Conservation (phyloP, 2,329 filamentous ascomycete species). For the Colletotrichum tamarilloi region DNA sequence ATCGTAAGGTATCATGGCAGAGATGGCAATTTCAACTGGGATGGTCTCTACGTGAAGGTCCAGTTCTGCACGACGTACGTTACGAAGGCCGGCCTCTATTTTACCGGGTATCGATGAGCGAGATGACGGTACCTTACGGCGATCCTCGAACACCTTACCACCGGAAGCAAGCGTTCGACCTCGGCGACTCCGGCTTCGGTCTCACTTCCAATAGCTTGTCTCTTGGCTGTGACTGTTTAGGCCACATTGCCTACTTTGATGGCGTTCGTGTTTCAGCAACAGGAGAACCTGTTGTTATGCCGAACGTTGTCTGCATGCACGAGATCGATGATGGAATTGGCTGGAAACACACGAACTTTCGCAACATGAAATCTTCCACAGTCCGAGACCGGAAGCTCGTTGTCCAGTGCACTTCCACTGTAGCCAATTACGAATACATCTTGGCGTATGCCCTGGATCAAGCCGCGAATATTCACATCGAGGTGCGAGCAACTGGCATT, state of each 20-base stretch:
- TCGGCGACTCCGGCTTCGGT: constrained; percentile 75
- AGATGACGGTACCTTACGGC: constrained; percentile 53
- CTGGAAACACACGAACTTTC: constrained; percentile 84
- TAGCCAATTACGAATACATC: constrained; percentile 65
- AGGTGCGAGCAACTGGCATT: constrained; percentile 70
- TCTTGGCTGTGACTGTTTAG: constrained; percentile 57
- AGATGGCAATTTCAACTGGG: constrained; percentile 67
- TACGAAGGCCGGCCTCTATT: constrained; percentile 68
- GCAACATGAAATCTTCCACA: constrained; percentile 66
- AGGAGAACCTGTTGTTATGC: constrained; percentile 72
- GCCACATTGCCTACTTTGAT: constrained; percentile 65
- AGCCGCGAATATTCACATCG: constrained; percentile 64
- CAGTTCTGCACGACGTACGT: constrained; percentile 67
- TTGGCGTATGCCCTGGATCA: constrained; percentile 64
- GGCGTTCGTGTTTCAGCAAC: constrained; percentile 67
- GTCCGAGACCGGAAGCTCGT: constrained; percentile 67
- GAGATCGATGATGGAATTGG: constrained; percentile 80
- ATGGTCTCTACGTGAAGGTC: constrained; percentile 69
- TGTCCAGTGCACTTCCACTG: constrained; percentile 70
- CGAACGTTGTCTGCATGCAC: constrained; percentile 81
- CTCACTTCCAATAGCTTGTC: constrained; percentile 73
- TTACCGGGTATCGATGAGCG: constrained; percentile 66
- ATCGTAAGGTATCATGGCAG: constrained; percentile 35
- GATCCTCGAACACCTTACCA: constrained; percentile 60
- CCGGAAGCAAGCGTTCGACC: constrained; percentile 75